These are phyloP conservation scores for Trichosporon faecale DNA, from an alignment of 1,284 basidiomycete genomes.

Conservation along the genomic window DNA sequence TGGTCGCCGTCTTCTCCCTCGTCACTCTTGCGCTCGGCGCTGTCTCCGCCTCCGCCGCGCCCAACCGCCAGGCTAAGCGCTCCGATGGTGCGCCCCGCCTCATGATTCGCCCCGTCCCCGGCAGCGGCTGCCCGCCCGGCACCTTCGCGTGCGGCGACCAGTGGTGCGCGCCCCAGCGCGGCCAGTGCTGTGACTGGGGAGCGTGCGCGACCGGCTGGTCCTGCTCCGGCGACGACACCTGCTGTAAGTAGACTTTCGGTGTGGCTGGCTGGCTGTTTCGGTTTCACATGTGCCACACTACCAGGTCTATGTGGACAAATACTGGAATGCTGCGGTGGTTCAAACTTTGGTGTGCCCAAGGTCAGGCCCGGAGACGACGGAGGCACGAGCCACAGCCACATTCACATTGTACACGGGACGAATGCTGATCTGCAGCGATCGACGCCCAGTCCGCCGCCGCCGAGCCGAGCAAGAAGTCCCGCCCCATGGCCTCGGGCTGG, in stretches of 20 bases:
- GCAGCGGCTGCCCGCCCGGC: neutral
- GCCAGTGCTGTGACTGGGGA: slow-evolving; percentile 1
- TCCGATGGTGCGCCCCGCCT: neutral
- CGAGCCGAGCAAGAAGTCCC: neutral
- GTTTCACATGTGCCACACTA: no score
- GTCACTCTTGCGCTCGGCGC: neutral
- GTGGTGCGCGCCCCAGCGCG: neutral
- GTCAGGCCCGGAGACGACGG: neutral
- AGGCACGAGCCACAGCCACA: neutral
- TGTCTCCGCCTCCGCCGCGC: neutral
- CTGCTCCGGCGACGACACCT: neutral
- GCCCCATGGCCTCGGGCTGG: neutral
- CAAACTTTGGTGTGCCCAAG: no score
- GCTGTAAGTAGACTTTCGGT: neutral
- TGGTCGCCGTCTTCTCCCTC: slow-evolving; percentile 1
- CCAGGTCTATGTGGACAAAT: no score
- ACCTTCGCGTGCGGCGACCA: neutral
- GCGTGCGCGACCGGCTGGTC: neutral
- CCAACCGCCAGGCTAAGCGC: neutral
- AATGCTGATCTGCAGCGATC: neutral
- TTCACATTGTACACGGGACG: no score
- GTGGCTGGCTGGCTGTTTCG: no score
- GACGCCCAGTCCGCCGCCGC: neutral
- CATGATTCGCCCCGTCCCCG: neutral
- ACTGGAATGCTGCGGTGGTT: no score